Conservation (phyloP, 2,329 filamentous ascomycete species). For the Aspergillus sp. region DNA sequence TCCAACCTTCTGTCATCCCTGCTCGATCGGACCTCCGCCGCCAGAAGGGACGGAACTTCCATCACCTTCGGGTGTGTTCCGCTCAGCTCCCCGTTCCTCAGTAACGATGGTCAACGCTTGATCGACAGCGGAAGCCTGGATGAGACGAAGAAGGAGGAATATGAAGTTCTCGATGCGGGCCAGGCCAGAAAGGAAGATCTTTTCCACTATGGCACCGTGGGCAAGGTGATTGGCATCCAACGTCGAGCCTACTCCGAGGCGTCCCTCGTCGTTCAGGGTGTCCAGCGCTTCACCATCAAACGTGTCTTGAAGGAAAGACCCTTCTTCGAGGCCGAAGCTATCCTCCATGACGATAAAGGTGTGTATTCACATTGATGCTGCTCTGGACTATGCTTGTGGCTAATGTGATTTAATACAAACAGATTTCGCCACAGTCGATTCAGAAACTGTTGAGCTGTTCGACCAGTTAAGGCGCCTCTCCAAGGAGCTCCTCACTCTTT, state of each 20-base stretch:
- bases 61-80: constrained; percentile 88
- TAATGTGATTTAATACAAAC: constrained; percentile 7
- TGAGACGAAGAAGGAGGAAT: constrained; percentile 42
- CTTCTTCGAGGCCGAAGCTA: constrained; percentile 81
- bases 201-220: constrained; percentile 78
- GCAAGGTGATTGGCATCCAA: constrained; percentile 75
- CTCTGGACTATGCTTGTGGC: neutral
- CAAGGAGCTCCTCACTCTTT: constrained; percentile 78
- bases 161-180: constrained; percentile 55
- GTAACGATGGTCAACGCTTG: constrained; percentile 71
- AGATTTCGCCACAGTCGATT: constrained; percentile 53
- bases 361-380: constrained; percentile 25
- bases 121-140: constrained; percentile 63
- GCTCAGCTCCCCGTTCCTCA: constrained; percentile 71
- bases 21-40: constrained; percentile 70
- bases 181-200: constrained; percentile 69
- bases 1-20: constrained; percentile 82
- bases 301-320: constrained; percentile 74
- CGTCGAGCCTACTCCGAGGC: constrained; percentile 74
- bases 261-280: constrained; percentile 81
- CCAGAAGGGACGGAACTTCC: constrained; percentile 62
- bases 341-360: constrained; percentile 69
- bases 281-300: constrained; percentile 72
- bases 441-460: constrained; percentile 69
- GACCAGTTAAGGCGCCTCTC: constrained; percentile 79